These are phyloP conservation scores for Quercus phellos DNA, from an alignment of 331 rosid species.

Conservation along the genomic window DNA sequence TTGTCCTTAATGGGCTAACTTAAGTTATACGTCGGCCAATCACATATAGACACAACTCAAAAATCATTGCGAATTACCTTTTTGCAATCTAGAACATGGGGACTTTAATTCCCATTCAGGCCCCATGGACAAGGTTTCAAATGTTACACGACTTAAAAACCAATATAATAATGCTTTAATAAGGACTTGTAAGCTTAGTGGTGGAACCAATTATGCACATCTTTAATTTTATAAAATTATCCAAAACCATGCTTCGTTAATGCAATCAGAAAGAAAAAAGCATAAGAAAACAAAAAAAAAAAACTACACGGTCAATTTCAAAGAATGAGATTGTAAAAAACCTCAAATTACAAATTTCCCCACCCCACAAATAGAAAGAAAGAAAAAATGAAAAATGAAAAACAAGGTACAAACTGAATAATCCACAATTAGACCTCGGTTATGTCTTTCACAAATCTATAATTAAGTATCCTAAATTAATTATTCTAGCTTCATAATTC, in stretches of 20 bases:
- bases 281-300: background rate
- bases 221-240: slow-evolving; percentile 20
- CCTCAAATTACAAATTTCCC: slow-evolving; percentile 35
- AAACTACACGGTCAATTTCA: slow-evolving; percentile 13
- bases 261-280: slow-evolving; percentile 17
- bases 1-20: slow-evolving; percentile 47
- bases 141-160: slow-evolving; percentile 21
- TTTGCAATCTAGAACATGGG: slow-evolving; percentile 53
- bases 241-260: slow-evolving; percentile 21
- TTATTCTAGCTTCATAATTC: slow-evolving; percentile 16
- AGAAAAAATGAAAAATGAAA: background rate
- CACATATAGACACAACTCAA: slow-evolving; percentile 26
- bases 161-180: slow-evolving; percentile 24
- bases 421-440: slow-evolving; percentile 35
- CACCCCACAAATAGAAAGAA: slow-evolving; percentile 20
- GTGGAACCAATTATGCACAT: slow-evolving; percentile 45
- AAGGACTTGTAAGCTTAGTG: slow-evolving; percentile 20
- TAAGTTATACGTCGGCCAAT: slow-evolving; percentile 41
- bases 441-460: slow-evolving; percentile 27
- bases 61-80: slow-evolving; percentile 37
- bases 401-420: slow-evolving; percentile 11
- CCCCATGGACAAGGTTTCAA: slow-evolving; percentile 58
- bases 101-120: slow-evolving; percentile 47
- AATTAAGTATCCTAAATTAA: slow-evolving; percentile 26
- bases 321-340: slow-evolving; percentile 38